These are phyloP conservation scores for Stipa capillata DNA, from an alignment of 176 grass and related monocot species.

Conservation along the genomic window DNA sequence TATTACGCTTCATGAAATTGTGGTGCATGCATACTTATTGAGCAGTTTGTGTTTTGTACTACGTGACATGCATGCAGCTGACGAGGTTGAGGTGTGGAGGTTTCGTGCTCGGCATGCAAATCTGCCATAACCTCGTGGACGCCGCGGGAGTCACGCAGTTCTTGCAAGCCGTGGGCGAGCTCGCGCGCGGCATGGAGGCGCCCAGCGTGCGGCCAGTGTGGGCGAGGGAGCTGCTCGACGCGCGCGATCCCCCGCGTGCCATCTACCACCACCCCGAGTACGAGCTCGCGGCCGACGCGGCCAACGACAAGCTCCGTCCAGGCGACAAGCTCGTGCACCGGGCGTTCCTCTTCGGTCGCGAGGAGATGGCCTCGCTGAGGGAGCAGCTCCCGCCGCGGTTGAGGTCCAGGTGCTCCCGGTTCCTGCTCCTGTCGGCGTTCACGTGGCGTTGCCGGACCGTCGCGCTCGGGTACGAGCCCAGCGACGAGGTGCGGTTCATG, in stretches of 20 bases:
- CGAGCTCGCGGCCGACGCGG: conserved; percentile 1
- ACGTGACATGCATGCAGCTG: neutral
- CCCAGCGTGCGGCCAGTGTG: conserved; percentile 29
- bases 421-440: conserved; percentile 24
- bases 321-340: conserved; percentile 10
- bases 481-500: conserved; percentile 24
- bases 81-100: conserved; percentile 35
- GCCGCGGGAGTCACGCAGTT: conserved; percentile 21
- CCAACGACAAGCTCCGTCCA: conserved; percentile 3
- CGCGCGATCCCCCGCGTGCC: conserved; percentile 1
- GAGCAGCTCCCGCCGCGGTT: neutral
- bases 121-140: conserved; percentile 35
- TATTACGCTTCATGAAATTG: neutral
- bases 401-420: neutral
- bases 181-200: neutral
- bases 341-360: conserved; percentile 7
- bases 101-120: conserved; percentile 25
- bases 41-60: neutral
- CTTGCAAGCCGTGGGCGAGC: conserved; percentile 29
- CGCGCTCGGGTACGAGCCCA: conserved; percentile 19
- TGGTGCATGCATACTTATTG: neutral
- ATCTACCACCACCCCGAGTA: conserved; percentile 22
- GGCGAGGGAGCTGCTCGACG: conserved; percentile 26
- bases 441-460: conserved; percentile 24
- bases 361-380: neutral